Conservation (phyloP, 2,329 filamentous ascomycete genomes). For the Sclerotiophoma versabilis region DNA sequence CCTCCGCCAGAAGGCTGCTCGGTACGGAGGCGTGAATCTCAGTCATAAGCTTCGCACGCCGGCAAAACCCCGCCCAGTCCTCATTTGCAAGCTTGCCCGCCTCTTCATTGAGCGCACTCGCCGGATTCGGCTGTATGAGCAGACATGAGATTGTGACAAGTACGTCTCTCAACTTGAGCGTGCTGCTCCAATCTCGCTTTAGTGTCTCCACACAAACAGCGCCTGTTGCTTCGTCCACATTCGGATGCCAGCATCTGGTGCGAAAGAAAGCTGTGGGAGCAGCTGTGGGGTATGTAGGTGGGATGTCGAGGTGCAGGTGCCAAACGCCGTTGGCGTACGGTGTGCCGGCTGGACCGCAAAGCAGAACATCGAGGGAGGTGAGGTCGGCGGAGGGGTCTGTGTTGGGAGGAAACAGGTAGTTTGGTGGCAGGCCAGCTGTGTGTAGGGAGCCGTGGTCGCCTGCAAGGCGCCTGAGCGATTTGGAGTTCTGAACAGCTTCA, state of each 20-base stretch:
- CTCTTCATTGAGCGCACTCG: conserved; percentile 68
- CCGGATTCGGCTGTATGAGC: conserved; percentile 69
- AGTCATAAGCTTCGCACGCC: conserved; percentile 67
- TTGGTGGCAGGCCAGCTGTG: conserved; percentile 63
- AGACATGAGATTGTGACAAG: conserved; percentile 66
- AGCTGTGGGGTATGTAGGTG: conserved; percentile 60
- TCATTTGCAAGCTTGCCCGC: conserved; percentile 65
- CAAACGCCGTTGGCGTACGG: conserved; percentile 67
- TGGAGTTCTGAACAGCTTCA: conserved; percentile 51
- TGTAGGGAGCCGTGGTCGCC: conserved; percentile 66
- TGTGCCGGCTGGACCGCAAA: conserved; percentile 66
- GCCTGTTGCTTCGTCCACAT: conserved; percentile 68
- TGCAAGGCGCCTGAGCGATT: conserved; percentile 64
- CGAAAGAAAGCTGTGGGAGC: conserved; percentile 66
- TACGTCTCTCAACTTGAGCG: conserved; percentile 65
- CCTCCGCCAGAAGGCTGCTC: conserved; percentile 51
- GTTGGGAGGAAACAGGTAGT: conserved; percentile 64
- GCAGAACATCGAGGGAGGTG: conserved; percentile 63
- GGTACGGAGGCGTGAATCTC: conserved; percentile 66
- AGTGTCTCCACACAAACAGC: conserved; percentile 70
- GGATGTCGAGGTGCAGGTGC: conserved; percentile 66
- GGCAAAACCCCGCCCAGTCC: conserved; percentile 64
- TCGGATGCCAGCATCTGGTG: conserved; percentile 70
- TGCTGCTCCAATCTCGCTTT: conserved; percentile 68
- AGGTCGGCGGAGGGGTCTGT: conserved; percentile 58